phyloP scores from a whole-genome alignment of 2,329 filamentous ascomycete species.

The Fusarium sp. region DNA sequence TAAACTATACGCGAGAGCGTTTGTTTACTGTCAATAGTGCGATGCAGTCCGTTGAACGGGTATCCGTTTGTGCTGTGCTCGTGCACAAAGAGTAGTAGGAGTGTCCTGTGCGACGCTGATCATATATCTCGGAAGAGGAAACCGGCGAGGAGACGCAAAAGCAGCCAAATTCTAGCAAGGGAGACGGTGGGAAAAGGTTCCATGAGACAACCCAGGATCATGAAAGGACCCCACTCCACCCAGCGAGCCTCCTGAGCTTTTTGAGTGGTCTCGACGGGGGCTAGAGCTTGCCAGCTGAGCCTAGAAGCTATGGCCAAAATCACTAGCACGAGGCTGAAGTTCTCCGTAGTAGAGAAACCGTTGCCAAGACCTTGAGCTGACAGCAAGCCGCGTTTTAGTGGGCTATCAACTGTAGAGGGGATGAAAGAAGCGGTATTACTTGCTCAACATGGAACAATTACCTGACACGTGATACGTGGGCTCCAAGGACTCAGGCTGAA shows the following conservation, averaged over 20 bases:
- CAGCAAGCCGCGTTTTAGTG: conserved; percentile 16
- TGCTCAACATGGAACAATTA: conserved; percentile 1
- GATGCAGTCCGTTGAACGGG: conserved; percentile 20
- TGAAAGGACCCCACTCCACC: conserved; percentile 17
- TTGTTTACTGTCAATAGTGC: conserved; percentile 14
- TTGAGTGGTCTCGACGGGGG: conserved; percentile 35
- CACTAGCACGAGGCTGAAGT: conserved; percentile 44
- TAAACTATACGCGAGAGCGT: conserved; percentile 1
- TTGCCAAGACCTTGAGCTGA: conserved; percentile 40
- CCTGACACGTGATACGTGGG: conserved; percentile 25
- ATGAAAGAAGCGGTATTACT: conserved; percentile 16
- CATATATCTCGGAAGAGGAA: conserved; percentile 7
- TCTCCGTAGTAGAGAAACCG: conserved; percentile 23
- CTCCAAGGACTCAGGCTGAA: background rate
- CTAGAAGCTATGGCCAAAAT: conserved; percentile 26
- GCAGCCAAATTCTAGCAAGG: background rate
- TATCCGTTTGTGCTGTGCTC: conserved; percentile 6
- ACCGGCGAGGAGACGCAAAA: conserved; percentile 13
- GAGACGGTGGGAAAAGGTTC: conserved; percentile 17
- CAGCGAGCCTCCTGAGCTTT: conserved; percentile 28
- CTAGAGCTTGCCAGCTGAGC: conserved; percentile 43
- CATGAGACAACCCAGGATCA: conserved; percentile 24
- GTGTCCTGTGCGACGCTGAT: background rate
- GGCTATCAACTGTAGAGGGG: conserved; percentile 7
- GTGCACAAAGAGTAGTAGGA: background rate